These are phyloP conservation scores for Mucor circinelloides DNA, from an alignment of 371 early-diverging fungal genomes.

Conservation along the genomic window DNA sequence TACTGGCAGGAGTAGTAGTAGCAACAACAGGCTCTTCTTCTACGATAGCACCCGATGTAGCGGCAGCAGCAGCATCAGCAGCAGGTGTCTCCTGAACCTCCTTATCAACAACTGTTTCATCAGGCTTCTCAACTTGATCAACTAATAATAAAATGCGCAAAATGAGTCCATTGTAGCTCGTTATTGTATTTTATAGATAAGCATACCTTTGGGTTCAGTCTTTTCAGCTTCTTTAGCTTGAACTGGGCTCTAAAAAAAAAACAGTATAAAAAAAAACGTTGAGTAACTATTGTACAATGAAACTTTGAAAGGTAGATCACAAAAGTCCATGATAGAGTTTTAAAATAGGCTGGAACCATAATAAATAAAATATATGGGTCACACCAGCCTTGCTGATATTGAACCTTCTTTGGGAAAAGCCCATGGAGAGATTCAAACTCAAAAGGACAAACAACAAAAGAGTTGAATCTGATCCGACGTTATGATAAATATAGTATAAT, in stretches of 20 bases:
- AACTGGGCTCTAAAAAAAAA: slow-evolving; percentile 22
- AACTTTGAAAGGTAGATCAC: slow-evolving; percentile 22
- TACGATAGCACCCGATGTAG: slow-evolving; percentile 7
- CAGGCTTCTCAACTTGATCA: slow-evolving; percentile 16
- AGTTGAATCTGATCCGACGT: slow-evolving; percentile 16
- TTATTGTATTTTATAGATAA: not conserved
- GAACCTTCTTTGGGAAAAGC: slow-evolving; percentile 11
- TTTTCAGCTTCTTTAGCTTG: not conserved
- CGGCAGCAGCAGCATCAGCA: slow-evolving; percentile 3
- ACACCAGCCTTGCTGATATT: slow-evolving; percentile 12
- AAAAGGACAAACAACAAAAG: too few relatives aligned
- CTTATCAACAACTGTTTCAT: slow-evolving; percentile 6
- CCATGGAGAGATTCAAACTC: not conserved
- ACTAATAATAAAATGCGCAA: not conserved
- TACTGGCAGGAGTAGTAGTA: not conserved
- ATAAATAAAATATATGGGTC: not conserved
- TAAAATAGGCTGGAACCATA: slow-evolving; percentile 1
- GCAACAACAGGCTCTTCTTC: slow-evolving; percentile 9
- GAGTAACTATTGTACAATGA: slow-evolving; percentile 1
- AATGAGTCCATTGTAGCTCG: not conserved
- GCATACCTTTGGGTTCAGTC: not conserved
- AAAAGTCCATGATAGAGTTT: slow-evolving; percentile 2
- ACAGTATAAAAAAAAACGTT: not conserved
- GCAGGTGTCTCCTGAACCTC: slow-evolving; percentile 8
- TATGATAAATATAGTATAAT: not conserved